Percentiles rank a stretch among this genome's conserved stretches.
Conservation (phyloP, 2,329 filamentous ascomycete genomes). For the Diaporthe caulivora region DNA sequence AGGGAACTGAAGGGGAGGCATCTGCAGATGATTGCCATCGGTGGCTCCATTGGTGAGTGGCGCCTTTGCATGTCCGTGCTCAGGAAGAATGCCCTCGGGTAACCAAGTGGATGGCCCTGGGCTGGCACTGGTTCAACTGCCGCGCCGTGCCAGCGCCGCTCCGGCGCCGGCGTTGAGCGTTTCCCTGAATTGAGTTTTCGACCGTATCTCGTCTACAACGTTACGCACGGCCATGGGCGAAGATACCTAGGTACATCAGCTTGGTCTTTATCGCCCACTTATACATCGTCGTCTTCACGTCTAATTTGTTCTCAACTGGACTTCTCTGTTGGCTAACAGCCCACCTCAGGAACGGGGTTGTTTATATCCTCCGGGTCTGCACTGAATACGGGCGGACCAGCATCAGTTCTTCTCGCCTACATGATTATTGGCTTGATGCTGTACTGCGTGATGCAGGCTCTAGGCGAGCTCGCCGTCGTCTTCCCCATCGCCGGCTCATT, state of each 20-base stretch:
- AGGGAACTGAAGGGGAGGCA: conserved; percentile 86
- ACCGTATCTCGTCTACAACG: conserved; percentile 7
- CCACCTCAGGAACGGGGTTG: conserved; percentile 77
- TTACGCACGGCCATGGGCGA: conserved; percentile 14
- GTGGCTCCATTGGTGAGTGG: conserved; percentile 81
- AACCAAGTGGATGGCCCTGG: background rate
- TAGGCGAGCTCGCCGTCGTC: conserved; percentile 91
- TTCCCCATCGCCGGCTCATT: conserved; percentile 95
- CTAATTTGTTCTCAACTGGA: background rate
- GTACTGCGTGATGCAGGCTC: conserved; percentile 90
- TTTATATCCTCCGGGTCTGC: conserved; percentile 87
- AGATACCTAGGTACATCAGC: background rate
- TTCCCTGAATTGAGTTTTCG: background rate
- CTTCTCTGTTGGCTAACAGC: conserved; percentile 5
- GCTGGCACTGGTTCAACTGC: conserved; percentile 1
- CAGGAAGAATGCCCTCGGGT: background rate
- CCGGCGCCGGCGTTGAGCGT: background rate
- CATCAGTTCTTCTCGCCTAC: conserved; percentile 83
- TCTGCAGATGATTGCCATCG: conserved; percentile 97
- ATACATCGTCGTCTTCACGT: background rate
- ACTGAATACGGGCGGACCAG: conserved; percentile 80
- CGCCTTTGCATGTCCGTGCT: background rate
- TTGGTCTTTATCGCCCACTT: background rate
- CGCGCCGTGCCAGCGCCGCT: background rate
- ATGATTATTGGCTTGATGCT: conserved; percentile 86